These are phyloP conservation scores for Peronospora farinosa DNA, from an alignment of 352 stramenopile genomes.

Conservation along the genomic window DNA sequence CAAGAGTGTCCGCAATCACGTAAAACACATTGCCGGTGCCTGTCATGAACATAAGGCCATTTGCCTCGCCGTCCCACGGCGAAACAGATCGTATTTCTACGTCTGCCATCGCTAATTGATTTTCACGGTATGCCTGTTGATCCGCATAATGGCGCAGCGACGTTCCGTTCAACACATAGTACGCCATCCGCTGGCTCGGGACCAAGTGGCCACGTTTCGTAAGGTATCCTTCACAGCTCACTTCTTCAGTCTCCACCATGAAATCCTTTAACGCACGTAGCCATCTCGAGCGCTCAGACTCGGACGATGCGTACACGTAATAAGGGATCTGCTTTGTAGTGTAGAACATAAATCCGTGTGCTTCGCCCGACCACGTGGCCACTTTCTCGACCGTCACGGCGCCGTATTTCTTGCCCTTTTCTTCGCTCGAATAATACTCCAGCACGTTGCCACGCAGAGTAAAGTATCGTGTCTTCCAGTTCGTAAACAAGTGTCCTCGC, in stretches of 20 bases:
- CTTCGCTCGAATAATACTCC: slow-evolving; percentile 80
- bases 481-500: slow-evolving; percentile 83
- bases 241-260: slow-evolving; percentile 78
- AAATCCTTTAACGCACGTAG: slow-evolving; percentile 79
- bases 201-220: slow-evolving; percentile 83
- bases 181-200: slow-evolving; percentile 78
- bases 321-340: slow-evolving; percentile 86
- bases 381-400: slow-evolving; percentile 85
- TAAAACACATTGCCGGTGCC: slow-evolving; percentile 83
- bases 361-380: slow-evolving; percentile 74
- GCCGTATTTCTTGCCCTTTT: slow-evolving; percentile 81
- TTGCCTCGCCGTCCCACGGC: slow-evolving; percentile 71
- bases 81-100: slow-evolving; percentile 75
- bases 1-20: slow-evolving; percentile 60
- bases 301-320: slow-evolving; percentile 84
- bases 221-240: slow-evolving; percentile 83
- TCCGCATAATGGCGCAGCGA: slow-evolving; percentile 77
- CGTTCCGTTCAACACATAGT: slow-evolving; percentile 83
- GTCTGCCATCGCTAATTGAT: slow-evolving; percentile 78
- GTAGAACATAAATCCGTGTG: slow-evolving; percentile 88
- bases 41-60: slow-evolving; percentile 84
- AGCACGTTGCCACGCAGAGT: slow-evolving; percentile 74
- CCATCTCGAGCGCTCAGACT: slow-evolving; percentile 70
- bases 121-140: slow-evolving; percentile 80
- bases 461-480: slow-evolving; percentile 89